Base-by-base conservation (phyloP, 2,329 filamentous ascomycete genomes). In the Hypoxylon sp. region DNA sequence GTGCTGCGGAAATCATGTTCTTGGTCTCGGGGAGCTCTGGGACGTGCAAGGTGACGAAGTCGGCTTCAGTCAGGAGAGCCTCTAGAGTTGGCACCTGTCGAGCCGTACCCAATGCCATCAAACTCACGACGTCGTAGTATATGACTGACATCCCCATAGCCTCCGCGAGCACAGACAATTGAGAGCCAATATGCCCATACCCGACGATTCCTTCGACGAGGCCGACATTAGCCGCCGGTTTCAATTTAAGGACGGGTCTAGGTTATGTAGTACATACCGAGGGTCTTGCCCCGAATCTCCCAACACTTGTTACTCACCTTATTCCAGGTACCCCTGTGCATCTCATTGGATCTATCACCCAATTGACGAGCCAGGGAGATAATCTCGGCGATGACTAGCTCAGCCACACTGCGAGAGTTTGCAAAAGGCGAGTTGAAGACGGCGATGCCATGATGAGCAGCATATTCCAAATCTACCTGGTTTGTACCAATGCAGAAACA, bases 401-500 rank as follows among this genome's bases (percentile, higher is more conserved):
- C 96, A 63, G 96, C 96, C 56, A 99, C 96, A 79, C 93, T 97
- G 80, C 96, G 92, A 8, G 95, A 98, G 83, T 99, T 99, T 83
- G 93, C 94, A 83, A 99, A 99, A 1, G 96, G 96, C 50, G 96
- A 98, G 84, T 99, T 99, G 89, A 99, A 99, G 71, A 99, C 96
- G 37, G 94, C 94, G 79, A 98, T 97, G 73, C 96, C 94, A 78
- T 92, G 89, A 73, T 87, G 86, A 52, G 94, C 94, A 31, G 94
- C 94, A 78, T 90, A 95, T 68, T 93, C 88, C 67, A 97, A 89
- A 79, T 97, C 91, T 72, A 97, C 94, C 81, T 97, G 94, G 83
- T 97, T 98, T 63, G 96, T 99, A 72, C 96, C 96, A 76, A 99
- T 99, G 81, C 96, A 99, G 87, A 99, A 99, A 84, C 96, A 99